phyloP scores from a whole-genome alignment of 1,139 yeast species.

The Yamadazyma pseudoaaseri region DNA sequence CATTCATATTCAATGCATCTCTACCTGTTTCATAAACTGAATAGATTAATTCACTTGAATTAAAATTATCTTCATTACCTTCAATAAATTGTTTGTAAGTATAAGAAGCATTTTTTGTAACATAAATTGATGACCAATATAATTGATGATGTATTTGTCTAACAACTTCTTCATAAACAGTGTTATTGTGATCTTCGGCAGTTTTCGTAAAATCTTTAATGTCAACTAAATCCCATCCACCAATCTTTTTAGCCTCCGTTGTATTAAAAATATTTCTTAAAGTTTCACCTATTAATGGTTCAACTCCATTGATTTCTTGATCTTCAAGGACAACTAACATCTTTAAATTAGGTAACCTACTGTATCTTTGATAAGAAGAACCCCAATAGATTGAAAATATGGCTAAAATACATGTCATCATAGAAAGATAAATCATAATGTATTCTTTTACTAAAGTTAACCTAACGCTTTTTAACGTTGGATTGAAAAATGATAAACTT shows the following conservation, averaged over 20 bases:
- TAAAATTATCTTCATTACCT: slow-evolving; percentile 25
- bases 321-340: slow-evolving; percentile 45
- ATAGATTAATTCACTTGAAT: slow-evolving; percentile 23
- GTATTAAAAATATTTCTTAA: slow-evolving; percentile 19
- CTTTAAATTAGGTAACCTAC: slow-evolving; percentile 29
- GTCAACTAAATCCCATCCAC: slow-evolving; percentile 40
- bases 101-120: slow-evolving; percentile 38
- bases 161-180: slow-evolving; percentile 28
- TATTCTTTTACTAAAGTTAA: slow-evolving; percentile 16
- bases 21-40: slow-evolving; percentile 44
- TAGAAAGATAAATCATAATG: slow-evolving; percentile 19
- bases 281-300: slow-evolving; percentile 33
- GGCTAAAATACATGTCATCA: slow-evolving; percentile 30
- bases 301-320: slow-evolving; percentile 24
- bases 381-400: slow-evolving; percentile 47
- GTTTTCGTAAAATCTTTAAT: slow-evolving; percentile 24
- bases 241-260: slow-evolving; percentile 22
- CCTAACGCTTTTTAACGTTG: slow-evolving; percentile 21
- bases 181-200: slow-evolving; percentile 32
- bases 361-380: slow-evolving; percentile 29
- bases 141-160: slow-evolving; percentile 43
- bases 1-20: slow-evolving; percentile 31
- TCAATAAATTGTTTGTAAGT: slow-evolving; percentile 24
- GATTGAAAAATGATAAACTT: slow-evolving; percentile 28
- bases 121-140: slow-evolving; percentile 45